Conservation (phyloP, 2,329 filamentous ascomycete genomes). For the Anthostomella pinea region DNA sequence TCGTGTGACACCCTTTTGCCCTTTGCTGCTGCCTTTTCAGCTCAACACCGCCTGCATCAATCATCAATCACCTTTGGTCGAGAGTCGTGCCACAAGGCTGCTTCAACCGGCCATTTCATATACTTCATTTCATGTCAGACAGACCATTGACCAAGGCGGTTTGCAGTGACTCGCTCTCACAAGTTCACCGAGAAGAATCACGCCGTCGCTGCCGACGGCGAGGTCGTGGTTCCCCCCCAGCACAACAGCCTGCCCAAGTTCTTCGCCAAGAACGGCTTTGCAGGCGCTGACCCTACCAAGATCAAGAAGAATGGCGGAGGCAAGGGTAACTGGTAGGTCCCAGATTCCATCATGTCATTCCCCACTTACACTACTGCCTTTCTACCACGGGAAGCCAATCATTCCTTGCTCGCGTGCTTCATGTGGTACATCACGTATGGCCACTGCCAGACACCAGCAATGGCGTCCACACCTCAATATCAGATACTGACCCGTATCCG, state of each 20-base stretch:
- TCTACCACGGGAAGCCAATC: too few relatives aligned
- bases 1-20: too few relatives aligned
- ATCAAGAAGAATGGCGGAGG: constrained; percentile 95
- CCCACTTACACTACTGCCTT: not conserved
- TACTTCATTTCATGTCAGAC: not conserved
- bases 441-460: too few relatives aligned
- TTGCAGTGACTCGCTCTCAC: constrained; percentile 91
- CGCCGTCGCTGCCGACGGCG: constrained; percentile 72
- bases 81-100: too few relatives aligned
- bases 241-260: constrained; percentile 82
- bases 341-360: not conserved
- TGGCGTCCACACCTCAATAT: constrained; percentile 1
- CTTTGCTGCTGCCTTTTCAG: too few relatives aligned
- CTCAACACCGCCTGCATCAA: too few relatives aligned
- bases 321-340: constrained; percentile 85
- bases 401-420: too few relatives aligned
- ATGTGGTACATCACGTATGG: too few relatives aligned
- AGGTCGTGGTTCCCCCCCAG: constrained; percentile 58
- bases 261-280: constrained; percentile 84
- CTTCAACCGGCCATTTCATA: too few relatives aligned
- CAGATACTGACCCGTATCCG: constrained; percentile 16
- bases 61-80: too few relatives aligned
- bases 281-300: constrained; percentile 83
- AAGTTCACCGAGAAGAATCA: constrained; percentile 95
- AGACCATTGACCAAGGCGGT: constrained; percentile 10